Conservation (phyloP, 164 flowering plant genomes). For the Echeveria elegans region DNA sequence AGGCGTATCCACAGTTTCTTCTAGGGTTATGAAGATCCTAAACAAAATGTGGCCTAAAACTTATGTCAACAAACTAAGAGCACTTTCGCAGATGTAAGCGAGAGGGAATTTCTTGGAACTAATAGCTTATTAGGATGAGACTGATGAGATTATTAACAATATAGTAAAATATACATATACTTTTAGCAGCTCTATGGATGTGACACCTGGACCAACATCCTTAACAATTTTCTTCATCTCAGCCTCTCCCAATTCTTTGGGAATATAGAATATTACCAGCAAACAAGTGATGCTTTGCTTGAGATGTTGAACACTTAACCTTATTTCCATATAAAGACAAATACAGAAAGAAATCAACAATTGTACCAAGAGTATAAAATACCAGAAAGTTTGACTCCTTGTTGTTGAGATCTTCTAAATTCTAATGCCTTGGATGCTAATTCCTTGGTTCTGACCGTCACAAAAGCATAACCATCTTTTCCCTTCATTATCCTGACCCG, state of each 20-base stretch:
- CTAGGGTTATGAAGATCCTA: slow-evolving; percentile 72
- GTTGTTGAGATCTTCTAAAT: slow-evolving; percentile 40
- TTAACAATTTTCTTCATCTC: slow-evolving; percentile 40
- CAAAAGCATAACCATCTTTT: slow-evolving; percentile 70
- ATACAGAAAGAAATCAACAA: background rate
- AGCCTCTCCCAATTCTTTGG: slow-evolving; percentile 63
- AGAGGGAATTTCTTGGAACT: too few species aligned
- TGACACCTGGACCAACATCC: slow-evolving; percentile 8
- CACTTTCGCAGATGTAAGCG: too few species aligned
- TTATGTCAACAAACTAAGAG: too few species aligned
- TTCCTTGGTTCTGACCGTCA: slow-evolving; percentile 52
- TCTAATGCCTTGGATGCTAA: slow-evolving; percentile 59
- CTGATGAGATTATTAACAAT: background rate
- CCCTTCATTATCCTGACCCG: slow-evolving; percentile 69
- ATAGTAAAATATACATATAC: background rate
- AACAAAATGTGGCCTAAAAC: background rate
- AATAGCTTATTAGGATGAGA: too few species aligned
- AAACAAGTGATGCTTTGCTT: slow-evolving; percentile 76
- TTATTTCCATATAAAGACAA: slow-evolving; percentile 49
- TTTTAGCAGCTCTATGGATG: slow-evolving; percentile 3
- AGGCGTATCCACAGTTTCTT: slow-evolving; percentile 86
- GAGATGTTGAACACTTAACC: slow-evolving; percentile 70
- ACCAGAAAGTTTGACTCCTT: slow-evolving; percentile 14
- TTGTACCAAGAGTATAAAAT: too few species aligned
- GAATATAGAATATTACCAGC: slow-evolving; percentile 87